Evolutionary conservation across 495 filamentous ascomycete species (phyloP), one percentile per base, ranked within the genome.

Genomic region (Amorphotheca resinae): DNA sequence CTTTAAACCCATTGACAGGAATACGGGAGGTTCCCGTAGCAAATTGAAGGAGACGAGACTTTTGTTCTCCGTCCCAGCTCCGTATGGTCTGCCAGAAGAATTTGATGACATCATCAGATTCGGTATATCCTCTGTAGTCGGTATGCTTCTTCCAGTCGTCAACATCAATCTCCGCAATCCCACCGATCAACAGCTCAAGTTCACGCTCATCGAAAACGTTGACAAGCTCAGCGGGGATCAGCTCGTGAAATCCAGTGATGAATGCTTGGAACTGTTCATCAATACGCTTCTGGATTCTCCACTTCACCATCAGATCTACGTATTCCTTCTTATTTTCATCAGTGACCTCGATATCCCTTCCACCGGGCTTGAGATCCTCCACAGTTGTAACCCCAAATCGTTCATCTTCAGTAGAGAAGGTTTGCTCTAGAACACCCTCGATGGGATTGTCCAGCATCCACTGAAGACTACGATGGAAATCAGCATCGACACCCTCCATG

Each of bases 121-220:
- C 91, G 30, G 93, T 95, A 67, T 99, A 99, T n/a, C 91, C 91
- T 46, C 91, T 79, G 65, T 99, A 99, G 59, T 99, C 91, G n/a
- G 91, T 99, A 66, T 99, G 91, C 67, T 99, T 99, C 80, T 99
- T 99, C 91, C 91, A 99, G 62, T 99, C 91, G 37, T 96, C 91
- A 15, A 99, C 93, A 56, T 99, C 91, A 53, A 99, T 99, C 60
- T 99, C 91, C 33, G 91, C 93, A 57, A 99, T 99, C 71, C 91
- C 91, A 49, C 91, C 91, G 59, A 99, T 96, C 50, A 99, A 69
- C 52, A 99, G 65, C 63, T 99, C 91, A 37, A 99, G 68, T 61
- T 99, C 91, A 43, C 91, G 82, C 69, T 96, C 91, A 56, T 99
- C 91, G 56, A 99, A 99, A 34, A 99, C 91, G 52, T 94, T 95